These are phyloP conservation scores for Colletotrichum endophyticum DNA, from an alignment of 2,329 filamentous ascomycete genomes.

Conservation along the genomic window DNA sequence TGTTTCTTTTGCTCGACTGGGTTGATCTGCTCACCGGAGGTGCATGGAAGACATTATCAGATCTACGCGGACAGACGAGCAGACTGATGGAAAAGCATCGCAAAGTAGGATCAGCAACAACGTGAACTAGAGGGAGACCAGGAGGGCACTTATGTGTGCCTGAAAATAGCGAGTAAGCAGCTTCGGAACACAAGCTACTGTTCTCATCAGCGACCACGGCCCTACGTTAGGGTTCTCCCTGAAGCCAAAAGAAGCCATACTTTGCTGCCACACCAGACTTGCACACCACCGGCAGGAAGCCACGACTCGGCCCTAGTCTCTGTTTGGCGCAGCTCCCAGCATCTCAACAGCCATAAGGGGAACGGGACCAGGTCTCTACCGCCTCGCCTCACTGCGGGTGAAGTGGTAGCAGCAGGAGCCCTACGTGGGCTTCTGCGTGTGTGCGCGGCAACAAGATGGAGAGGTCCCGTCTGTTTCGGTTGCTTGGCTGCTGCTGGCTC, in stretches of 20 bases:
- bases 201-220: neutral
- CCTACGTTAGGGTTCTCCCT: neutral
- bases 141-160: neutral
- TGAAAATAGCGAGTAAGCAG: neutral
- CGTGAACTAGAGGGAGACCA: neutral
- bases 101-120: neutral
- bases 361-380: neutral
- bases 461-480: neutral
- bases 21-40: neutral
- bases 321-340: neutral
- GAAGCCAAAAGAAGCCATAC: neutral
- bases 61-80: neutral
- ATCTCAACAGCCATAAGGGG: neutral
- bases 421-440: neutral
- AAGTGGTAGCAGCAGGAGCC: neutral
- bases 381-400: neutral
- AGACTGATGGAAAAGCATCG: neutral
- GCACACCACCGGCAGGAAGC: conserved; percentile 4
- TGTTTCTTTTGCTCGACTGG: neutral
- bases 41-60: neutral
- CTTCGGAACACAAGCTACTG: neutral
- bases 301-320: conserved; percentile 10
- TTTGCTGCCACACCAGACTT: conserved; percentile 3
- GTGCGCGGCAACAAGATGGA: neutral
- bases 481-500: neutral